Conservation (phyloP, 2,329 filamentous ascomycete genomes). For the Ustilaginoidea virens region DNA sequence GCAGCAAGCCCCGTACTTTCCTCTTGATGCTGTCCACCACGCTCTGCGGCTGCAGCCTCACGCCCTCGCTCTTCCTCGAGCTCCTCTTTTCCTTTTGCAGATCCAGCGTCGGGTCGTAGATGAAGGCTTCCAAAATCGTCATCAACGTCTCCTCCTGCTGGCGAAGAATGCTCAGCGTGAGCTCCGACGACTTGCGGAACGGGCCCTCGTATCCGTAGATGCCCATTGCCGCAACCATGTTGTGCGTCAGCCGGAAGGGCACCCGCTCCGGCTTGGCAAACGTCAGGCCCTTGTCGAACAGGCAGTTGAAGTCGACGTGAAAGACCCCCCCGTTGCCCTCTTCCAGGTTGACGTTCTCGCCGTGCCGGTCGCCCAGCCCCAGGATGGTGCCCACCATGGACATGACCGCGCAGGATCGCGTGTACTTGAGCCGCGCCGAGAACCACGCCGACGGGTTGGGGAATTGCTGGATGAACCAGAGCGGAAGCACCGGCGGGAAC, state of each 20-base stretch:
- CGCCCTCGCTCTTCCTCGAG: constrained; percentile 20
- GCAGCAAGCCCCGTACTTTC: constrained; percentile 73
- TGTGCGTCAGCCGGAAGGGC: constrained; percentile 92
- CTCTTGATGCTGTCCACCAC: constrained; percentile 80
- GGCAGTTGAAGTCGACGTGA: constrained; percentile 98
- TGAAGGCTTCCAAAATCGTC: constrained; percentile 92
- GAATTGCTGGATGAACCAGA: constrained; percentile 94
- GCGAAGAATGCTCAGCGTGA: constrained; percentile 69
- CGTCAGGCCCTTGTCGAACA: constrained; percentile 94
- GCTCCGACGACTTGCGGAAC: constrained; percentile 79
- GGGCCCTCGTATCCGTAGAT: constrained; percentile 88
- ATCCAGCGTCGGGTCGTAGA: constrained; percentile 93
- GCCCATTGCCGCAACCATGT: constrained; percentile 97
- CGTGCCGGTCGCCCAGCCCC: constrained; percentile 85
- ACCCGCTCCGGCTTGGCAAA: constrained; percentile 92
- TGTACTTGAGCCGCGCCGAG: constrained; percentile 72
- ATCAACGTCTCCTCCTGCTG: constrained; percentile 94
- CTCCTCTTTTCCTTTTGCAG: constrained; percentile 53
- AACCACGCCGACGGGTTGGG: constrained; percentile 91
- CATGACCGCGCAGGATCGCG: constrained; percentile 92
- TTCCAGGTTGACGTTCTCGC: constrained; percentile 91
- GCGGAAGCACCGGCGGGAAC: constrained; percentile 72
- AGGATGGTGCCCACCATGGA: constrained; percentile 97
- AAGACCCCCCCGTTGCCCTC: constrained; percentile 87
- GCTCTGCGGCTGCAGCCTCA: constrained; percentile 44